Conservation (phyloP, 805 yeast genomes). For the Ogataea philodendri region DNA sequence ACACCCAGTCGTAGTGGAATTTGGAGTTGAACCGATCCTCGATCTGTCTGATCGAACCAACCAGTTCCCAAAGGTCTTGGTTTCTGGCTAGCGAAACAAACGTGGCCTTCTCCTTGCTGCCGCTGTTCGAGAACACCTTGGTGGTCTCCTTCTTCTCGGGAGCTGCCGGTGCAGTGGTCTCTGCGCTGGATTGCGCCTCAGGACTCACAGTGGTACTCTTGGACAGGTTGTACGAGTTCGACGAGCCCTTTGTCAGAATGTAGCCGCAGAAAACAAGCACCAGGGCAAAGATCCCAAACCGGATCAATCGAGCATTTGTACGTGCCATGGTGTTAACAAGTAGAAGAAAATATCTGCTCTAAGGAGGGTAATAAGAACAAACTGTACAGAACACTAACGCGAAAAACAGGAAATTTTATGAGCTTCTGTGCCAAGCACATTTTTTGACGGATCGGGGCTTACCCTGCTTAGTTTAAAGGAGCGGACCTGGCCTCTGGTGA, state of each 20-base stretch:
- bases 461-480: too few species aligned
- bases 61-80: conserved; percentile 59
- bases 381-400: background rate
- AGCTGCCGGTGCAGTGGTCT: conserved; percentile 4
- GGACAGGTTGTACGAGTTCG: conserved; percentile 29
- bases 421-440: too few species aligned
- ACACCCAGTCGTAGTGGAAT: conserved; percentile 91
- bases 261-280: conserved; percentile 47
- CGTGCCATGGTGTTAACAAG: conserved; percentile 37
- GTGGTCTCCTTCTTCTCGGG: background rate
- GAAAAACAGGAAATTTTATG: background rate
- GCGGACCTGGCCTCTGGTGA: too few species aligned
- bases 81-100: conserved; percentile 81
- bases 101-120: conserved; percentile 62
- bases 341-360: conserved; percentile 2
- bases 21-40: conserved; percentile 87
- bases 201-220: conserved; percentile 6
- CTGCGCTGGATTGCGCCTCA: conserved; percentile 3
- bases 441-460: too few species aligned
- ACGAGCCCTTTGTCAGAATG: conserved; percentile 47
- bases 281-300: conserved; percentile 48
- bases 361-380: conserved; percentile 8
- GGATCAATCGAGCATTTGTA: conserved; percentile 46
- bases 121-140: conserved; percentile 16
- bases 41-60: conserved; percentile 66